Percentiles rank a stretch among this genome's conserved stretches.
These are phyloP conservation scores for Begonia loranthoides DNA, from an alignment of 306 rosid genomes.

Conservation along the genomic window DNA sequence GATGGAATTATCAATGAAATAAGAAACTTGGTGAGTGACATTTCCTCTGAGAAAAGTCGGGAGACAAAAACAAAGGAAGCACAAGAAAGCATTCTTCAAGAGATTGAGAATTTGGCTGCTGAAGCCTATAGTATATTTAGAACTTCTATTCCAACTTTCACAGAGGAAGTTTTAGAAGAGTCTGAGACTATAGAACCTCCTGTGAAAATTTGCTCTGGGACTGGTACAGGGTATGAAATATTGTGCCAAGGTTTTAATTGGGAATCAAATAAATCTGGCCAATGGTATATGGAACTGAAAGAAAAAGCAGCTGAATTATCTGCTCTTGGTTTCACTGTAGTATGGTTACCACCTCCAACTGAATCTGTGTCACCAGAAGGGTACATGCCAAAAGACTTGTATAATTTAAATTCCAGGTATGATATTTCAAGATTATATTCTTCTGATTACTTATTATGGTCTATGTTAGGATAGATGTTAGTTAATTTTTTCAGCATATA, in stretches of 20 bases:
- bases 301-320: constrained; percentile 54
- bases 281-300: constrained; percentile 81
- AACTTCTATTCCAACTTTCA: constrained; percentile 43
- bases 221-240: constrained; percentile 82
- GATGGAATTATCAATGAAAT: constrained; percentile 65
- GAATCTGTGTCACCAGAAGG: constrained; percentile 93
- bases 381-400: constrained; percentile 91
- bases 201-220: constrained; percentile 37
- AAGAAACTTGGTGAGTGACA: constrained; percentile 58
- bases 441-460: constrained; percentile 1
- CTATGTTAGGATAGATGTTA: neutral
- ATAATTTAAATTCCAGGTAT: constrained; percentile 84
- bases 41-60: constrained; percentile 47
- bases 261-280: constrained; percentile 91
- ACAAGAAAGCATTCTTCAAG: constrained; percentile 76
- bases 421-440: neutral
- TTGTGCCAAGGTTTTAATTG: constrained; percentile 97
- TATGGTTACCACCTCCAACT: constrained; percentile 99
- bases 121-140: constrained; percentile 89
- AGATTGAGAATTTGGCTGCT: constrained; percentile 85
- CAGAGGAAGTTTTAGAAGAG: constrained; percentile 37
- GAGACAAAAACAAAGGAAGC: constrained; percentile 57
- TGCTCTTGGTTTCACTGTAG: constrained; percentile 68
- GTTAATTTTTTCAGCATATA: too few species aligned
- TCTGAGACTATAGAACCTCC: constrained; percentile 10